Evolutionary conservation across 305 asterid genomes (phyloP).

Genomic region (Solanum chacoense): DNA sequence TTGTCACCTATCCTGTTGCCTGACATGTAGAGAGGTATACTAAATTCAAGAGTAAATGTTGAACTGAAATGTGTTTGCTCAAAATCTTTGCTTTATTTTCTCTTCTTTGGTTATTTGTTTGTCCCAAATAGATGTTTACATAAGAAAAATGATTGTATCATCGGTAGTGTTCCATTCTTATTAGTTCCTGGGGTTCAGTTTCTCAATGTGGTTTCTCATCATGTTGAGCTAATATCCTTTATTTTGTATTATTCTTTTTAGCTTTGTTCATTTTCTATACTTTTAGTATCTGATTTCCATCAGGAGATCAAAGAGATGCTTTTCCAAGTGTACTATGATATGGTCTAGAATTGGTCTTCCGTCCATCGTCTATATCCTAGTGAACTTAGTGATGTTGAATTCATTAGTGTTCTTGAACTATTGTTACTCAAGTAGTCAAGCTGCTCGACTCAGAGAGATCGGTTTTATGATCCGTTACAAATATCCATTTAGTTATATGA

Average conservation of each 20-base stretch:
- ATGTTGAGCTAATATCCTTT: conserved; percentile 4
- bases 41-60: conserved; percentile 19
- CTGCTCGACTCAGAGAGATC: not conserved
- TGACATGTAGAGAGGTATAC: conserved; percentile 25
- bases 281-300: not conserved
- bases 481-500: not conserved
- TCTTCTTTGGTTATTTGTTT: conserved; percentile 5
- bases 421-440: not conserved
- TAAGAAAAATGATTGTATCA: conserved; percentile 29
- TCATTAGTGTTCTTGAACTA: not conserved
- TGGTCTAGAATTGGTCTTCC: not conserved
- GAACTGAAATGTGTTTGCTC: conserved; percentile 25
- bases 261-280: not conserved
- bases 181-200: conserved; percentile 5
- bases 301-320: not conserved
- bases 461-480: not conserved
- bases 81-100: conserved; percentile 17
- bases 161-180: conserved; percentile 16
- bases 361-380: not conserved
- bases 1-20: not conserved
- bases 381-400: not conserved
- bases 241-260: conserved; percentile 1
- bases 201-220: conserved; percentile 4
- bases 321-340: not conserved
- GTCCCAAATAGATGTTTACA: conserved; percentile 21